A percentile compares a stretch with the other conserved stretches of the same genome.
Conservation (phyloP, 148 eudicot species). For the Silene conica region DNA sequence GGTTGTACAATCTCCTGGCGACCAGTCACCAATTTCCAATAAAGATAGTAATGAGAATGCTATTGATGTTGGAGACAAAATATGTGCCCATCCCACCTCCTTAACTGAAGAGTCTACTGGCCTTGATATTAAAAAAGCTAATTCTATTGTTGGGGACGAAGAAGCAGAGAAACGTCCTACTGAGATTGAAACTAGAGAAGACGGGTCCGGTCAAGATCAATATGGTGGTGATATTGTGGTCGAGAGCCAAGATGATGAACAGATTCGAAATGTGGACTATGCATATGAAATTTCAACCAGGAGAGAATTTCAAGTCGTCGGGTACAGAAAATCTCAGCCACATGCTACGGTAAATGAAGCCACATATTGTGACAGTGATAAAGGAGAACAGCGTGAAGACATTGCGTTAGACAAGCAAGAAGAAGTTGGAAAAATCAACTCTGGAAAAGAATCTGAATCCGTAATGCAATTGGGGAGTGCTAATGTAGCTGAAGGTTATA, state of each 20-base stretch:
- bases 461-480: not conserved
- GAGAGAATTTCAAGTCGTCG: conserved; percentile 17
- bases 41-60: conserved; percentile 24
- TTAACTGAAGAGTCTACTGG: conserved; percentile 6
- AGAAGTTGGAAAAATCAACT: conserved; percentile 2
- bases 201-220: conserved; percentile 7
- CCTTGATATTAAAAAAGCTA: not conserved
- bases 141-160: conserved; percentile 6
- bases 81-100: conserved; percentile 7
- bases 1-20: conserved; percentile 32
- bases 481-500: not conserved
- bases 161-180: conserved; percentile 11
- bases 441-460: conserved; percentile 5
- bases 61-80: conserved; percentile 15
- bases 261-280: conserved; percentile 14
- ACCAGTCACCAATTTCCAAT: conserved; percentile 18
- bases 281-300: not conserved
- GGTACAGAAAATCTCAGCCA: conserved; percentile 14
- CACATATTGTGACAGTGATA: conserved; percentile 8
- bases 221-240: conserved; percentile 8
- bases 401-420: conserved; percentile 1
- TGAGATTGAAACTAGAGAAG: conserved; percentile 25
- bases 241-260: conserved; percentile 22
- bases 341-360: conserved; percentile 1
- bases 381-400: conserved; percentile 8